Evolutionary conservation across 352 stramenopile species (phyloP).

Genomic region (Phytopythium helicoides): DNA sequence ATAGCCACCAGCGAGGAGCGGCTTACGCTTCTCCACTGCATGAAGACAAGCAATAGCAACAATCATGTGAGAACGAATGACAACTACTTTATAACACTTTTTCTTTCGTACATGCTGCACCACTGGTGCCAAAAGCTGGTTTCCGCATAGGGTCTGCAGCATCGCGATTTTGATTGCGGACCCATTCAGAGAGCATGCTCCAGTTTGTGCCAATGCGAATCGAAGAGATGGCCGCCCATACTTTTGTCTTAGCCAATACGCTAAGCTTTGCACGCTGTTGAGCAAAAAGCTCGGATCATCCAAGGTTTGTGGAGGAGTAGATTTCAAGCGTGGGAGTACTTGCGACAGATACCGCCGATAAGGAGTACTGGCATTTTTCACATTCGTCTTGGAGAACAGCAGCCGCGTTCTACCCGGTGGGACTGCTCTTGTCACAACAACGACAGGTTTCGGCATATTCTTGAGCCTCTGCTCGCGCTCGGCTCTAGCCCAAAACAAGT

Average conservation of each 20-base stretch:
- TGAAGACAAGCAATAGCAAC: not conserved
- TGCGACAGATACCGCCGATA: constrained; percentile 30
- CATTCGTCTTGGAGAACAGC: constrained; percentile 33
- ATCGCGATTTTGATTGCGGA: constrained; percentile 27
- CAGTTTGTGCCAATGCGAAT: constrained; percentile 48
- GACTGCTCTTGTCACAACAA: constrained; percentile 19
- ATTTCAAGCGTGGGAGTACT: constrained; percentile 20
- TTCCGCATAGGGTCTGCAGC: constrained; percentile 30
- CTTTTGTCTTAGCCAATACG: constrained; percentile 28
- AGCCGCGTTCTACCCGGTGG: constrained; percentile 26
- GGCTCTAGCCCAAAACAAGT: constrained; percentile 36
- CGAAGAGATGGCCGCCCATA: constrained; percentile 50
- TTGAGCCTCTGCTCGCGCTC: constrained; percentile 16
- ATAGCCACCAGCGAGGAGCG: not conserved
- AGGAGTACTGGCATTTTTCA: constrained; percentile 20
- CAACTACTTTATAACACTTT: not conserved
- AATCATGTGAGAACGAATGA: not conserved
- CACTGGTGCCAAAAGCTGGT: constrained; percentile 32
- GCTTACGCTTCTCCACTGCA: constrained; percentile 5
- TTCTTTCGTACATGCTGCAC: constrained; percentile 37
- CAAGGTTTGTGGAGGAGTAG: not conserved
- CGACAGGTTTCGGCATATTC: constrained; percentile 17
- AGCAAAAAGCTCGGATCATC: constrained; percentile 4
- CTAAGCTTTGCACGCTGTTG: constrained; percentile 37
- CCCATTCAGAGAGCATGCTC: constrained; percentile 28